Evolutionary conservation across 2,329 filamentous ascomycete species (phyloP).

Genomic region (Pseudogymnoascus sp.): DNA sequence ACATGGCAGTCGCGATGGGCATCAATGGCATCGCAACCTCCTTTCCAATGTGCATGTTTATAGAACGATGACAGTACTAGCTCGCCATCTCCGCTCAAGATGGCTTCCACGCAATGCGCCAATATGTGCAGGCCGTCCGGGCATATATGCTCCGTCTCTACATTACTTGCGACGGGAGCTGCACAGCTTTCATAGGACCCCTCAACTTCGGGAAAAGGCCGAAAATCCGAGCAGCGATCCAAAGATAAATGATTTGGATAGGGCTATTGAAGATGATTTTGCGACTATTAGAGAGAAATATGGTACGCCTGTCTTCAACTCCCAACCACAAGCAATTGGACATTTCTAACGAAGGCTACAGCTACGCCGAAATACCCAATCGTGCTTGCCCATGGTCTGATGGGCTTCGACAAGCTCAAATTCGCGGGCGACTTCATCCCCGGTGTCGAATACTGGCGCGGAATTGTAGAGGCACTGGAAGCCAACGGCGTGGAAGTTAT

Average conservation of each 20-base stretch:
- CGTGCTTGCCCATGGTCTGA: constrained; percentile 55
- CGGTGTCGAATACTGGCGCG: constrained; percentile 54
- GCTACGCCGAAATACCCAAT: constrained; percentile 50
- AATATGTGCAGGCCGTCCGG: not conserved
- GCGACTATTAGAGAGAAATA: constrained; percentile 50
- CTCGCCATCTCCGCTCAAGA: not conserved
- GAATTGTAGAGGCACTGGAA: constrained; percentile 49
- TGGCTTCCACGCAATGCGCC: not conserved
- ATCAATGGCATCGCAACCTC: not conserved
- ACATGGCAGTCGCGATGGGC: not conserved
- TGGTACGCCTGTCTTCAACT: constrained; percentile 28
- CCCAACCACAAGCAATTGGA: not conserved
- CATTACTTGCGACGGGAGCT: not conserved
- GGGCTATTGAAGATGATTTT: constrained; percentile 51
- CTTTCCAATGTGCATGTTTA: constrained; percentile 9
- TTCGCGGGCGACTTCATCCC: constrained; percentile 42
- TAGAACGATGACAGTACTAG: not conserved
- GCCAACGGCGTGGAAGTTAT: constrained; percentile 48
- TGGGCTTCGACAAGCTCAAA: constrained; percentile 53
- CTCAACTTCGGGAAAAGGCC: constrained; percentile 10
- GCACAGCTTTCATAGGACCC: not conserved
- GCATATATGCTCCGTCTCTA: not conserved
- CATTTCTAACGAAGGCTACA: constrained; percentile 16
- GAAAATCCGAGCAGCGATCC: constrained; percentile 31
- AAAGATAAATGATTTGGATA: constrained; percentile 41